Evolutionary conservation across 306 rosid genomes (phyloP).

Genomic region (Psophocarpus tetragonolobus): DNA sequence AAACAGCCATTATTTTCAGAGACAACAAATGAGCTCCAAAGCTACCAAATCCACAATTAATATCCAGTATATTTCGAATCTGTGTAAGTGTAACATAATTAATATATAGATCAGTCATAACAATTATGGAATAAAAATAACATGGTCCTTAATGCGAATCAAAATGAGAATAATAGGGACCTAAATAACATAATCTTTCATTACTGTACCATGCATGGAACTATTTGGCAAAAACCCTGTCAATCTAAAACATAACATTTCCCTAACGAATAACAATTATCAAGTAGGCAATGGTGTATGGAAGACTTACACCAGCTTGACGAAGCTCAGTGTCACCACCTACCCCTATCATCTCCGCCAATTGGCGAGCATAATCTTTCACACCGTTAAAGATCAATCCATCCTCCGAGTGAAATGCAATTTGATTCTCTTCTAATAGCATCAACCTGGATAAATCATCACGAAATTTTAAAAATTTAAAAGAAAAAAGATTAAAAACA

Average conservation of each 20-base stretch:
- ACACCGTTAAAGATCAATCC: conserved; percentile 83
- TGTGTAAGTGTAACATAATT: conserved; percentile 45
- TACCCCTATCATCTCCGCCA: conserved; percentile 95
- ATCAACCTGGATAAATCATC: conserved; percentile 61
- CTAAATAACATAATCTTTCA: conserved; percentile 22
- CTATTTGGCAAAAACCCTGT: conserved; percentile 7
- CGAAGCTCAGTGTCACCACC: conserved; percentile 75
- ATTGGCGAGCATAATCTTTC: conserved; percentile 89
- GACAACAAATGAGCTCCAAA: conserved; percentile 95
- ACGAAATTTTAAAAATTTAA: conserved; percentile 1
- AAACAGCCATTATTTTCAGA: conserved; percentile 78
- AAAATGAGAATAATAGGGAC: background rate
- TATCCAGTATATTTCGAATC: conserved; percentile 81
- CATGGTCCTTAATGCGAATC: conserved; percentile 13
- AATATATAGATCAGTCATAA: conserved; percentile 33
- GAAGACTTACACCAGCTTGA: conserved; percentile 86
- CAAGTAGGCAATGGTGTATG: background rate
- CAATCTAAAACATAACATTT: conserved; percentile 18
- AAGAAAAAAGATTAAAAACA: background rate
- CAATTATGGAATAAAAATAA: background rate
- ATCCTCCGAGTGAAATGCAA: conserved; percentile 94
- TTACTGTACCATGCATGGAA: background rate
- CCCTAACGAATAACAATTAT: conserved; percentile 20
- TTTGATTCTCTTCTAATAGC: conserved; percentile 98
- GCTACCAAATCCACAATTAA: conserved; percentile 98